Base-by-base conservation (phyloP, 331 rosid genomes). In the Cydonia oblonga region DNA sequence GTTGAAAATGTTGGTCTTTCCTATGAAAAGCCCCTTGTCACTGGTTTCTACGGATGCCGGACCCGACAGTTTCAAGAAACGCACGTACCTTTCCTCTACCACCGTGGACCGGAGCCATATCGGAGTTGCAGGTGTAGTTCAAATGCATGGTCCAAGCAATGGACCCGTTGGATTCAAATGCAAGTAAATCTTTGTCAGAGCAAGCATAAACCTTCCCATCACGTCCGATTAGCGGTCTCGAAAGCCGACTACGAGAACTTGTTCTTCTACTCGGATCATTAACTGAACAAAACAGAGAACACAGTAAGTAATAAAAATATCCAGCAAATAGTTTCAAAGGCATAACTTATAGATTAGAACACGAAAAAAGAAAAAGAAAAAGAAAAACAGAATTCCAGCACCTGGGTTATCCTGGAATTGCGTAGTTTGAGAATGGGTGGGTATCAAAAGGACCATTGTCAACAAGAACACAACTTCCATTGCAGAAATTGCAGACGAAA, bases 151-250 rank as follows among this genome's bases (percentile, higher is more conserved):
- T 80, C 95, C 95, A 90, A 13, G 86, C 84, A 76, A 88, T 82
- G 33, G 86, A 73, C 18, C 90, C 96, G 5, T 90, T 90, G 66
- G 64, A 85, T 81, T 90, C 86, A 71, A 90, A 90, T 24, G 89
- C 87, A 8, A 79, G 82, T 12, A 90, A 77, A 22, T 72, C 82
- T 22, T 81, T 77, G n/a, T 60, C 82, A 30, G 88, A 87, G 68
- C 96, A 88, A 57, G 75, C 73, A 51, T 88, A 90, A 51, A 90
- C 73, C 66, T 76, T 85, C 75, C 92, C 95, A 79, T 83, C 82
- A 60, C 85, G 84, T 67, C 90, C 88, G 30, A 75, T 71, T 2
- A 87, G 71, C 35, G 96, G 89, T 73, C 79, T 87, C 2, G 85
- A 88, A 72, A 90, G 90, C 79, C 49, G 49, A 4, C 81, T 63